Evolutionary conservation across 495 filamentous ascomycete genomes (phyloP).

Genomic region (Lepraria neglecta): DNA sequence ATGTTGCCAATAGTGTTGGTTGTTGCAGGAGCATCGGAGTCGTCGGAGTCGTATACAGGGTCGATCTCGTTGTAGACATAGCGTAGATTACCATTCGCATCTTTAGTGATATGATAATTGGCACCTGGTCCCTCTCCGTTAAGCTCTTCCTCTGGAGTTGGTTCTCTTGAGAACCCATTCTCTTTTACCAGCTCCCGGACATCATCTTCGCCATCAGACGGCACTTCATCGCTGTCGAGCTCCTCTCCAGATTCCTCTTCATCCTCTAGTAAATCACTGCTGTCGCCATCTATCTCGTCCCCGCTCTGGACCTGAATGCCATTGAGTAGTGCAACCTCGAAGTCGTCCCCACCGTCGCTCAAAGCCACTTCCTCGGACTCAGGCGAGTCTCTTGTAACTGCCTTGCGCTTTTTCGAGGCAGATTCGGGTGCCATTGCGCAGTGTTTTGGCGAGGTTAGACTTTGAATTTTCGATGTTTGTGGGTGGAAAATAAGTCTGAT

Average conservation of each 20-base stretch:
- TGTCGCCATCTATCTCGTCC: constrained; percentile 40
- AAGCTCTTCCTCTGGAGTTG: constrained; percentile 22
- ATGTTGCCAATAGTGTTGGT: constrained; percentile 94
- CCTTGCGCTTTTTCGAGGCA: constrained; percentile 52
- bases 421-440: constrained; percentile 19
- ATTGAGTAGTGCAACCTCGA: constrained; percentile 56
- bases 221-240: constrained; percentile 47
- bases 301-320: constrained; percentile 50
- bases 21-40: constrained; percentile 71
- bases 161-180: constrained; percentile 6
- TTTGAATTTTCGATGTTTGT: neutral
- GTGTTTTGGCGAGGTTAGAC: neutral
- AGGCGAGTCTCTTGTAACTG: constrained; percentile 48
- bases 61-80: constrained; percentile 87
- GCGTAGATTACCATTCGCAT: constrained; percentile 66
- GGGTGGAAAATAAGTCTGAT: constrained; percentile 8
- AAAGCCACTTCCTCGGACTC: constrained; percentile 44
- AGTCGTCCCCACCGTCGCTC: constrained; percentile 56
- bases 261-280: constrained; percentile 41
- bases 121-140: constrained; percentile 28
- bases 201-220: constrained; percentile 39
- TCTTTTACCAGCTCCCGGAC: constrained; percentile 16
- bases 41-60: constrained; percentile 92
- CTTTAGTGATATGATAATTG: constrained; percentile 49
- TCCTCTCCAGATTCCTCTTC: constrained; percentile 43